Percentiles rank a stretch among this genome's conserved stretches.
These are phyloP conservation scores for Neonectria neomacrospora DNA, from an alignment of 2,329 filamentous ascomycete genomes.

Conservation along the genomic window DNA sequence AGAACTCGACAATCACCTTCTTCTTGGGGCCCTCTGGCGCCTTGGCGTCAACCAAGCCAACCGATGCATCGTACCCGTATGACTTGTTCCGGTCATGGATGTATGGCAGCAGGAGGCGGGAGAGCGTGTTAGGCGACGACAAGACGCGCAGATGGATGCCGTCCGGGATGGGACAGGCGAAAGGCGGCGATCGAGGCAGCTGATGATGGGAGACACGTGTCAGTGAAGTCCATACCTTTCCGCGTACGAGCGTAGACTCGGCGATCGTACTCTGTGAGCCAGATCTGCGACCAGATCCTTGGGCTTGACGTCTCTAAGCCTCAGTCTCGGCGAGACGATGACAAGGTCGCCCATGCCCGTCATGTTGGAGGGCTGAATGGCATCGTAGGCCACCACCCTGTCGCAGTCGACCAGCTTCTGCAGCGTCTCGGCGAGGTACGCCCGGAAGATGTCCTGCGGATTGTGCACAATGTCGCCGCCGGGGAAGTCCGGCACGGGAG, in stretches of 20 bases:
- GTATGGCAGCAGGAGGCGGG: slow-evolving; percentile 36
- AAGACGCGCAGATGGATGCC: slow-evolving; percentile 41
- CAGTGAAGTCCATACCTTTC: slow-evolving; percentile 16
- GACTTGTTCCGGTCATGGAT: slow-evolving; percentile 34
- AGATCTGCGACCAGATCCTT: slow-evolving; percentile 39
- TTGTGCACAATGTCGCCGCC: slow-evolving; percentile 40
- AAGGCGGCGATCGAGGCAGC: slow-evolving; percentile 39
- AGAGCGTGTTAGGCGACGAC: slow-evolving; percentile 38
- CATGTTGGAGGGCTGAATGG: slow-evolving; percentile 42
- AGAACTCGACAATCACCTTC: slow-evolving; percentile 75
- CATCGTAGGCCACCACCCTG: slow-evolving; percentile 39
- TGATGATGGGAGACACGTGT: slow-evolving; percentile 15
- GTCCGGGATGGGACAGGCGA: slow-evolving; percentile 37
- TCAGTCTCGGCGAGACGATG: slow-evolving; percentile 41
- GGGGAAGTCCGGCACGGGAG: slow-evolving; percentile 37
- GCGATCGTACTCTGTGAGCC: slow-evolving; percentile 29
- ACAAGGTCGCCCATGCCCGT: slow-evolving; percentile 42
- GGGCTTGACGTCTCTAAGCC: slow-evolving; percentile 23
- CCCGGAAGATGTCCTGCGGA: slow-evolving; percentile 43
- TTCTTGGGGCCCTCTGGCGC: slow-evolving; percentile 25
- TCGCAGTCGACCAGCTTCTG: slow-evolving; percentile 39
- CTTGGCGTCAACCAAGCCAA: slow-evolving; percentile 30
- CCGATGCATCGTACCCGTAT: slow-evolving; percentile 38
- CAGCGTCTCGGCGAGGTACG: slow-evolving; percentile 37
- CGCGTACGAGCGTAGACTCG: background rate